These are phyloP conservation scores for Claviceps sp. DNA, from an alignment of 2,329 filamentous ascomycete species.

Conservation along the genomic window DNA sequence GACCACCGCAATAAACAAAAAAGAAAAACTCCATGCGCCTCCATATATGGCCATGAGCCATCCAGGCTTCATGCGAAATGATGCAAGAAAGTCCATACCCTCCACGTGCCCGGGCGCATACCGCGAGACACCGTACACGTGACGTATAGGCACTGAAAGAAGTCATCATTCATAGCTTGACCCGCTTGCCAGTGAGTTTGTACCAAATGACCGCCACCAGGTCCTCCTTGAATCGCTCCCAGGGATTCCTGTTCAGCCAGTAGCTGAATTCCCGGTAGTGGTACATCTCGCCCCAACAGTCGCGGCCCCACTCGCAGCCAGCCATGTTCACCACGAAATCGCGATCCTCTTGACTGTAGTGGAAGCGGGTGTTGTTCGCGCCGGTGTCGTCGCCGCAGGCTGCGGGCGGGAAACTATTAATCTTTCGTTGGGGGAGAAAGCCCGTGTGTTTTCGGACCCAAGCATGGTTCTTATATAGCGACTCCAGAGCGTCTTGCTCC, in stretches of 20 bases:
- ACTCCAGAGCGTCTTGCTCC: constrained; percentile 89
- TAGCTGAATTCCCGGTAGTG: constrained; percentile 86
- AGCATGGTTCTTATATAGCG: constrained; percentile 79
- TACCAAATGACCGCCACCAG: constrained; percentile 46
- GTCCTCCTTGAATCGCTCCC: constrained; percentile 65
- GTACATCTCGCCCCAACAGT: constrained; percentile 98
- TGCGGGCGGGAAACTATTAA: constrained; percentile 87
- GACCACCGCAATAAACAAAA: not conserved
- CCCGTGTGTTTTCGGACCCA: constrained; percentile 84
- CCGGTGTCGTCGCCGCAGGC: constrained; percentile 61
- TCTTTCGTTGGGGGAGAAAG: constrained; percentile 80
- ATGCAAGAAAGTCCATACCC: not conserved
- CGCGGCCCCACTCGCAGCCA: constrained; percentile 88
- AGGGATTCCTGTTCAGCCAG: constrained; percentile 68
- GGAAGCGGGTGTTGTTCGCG: constrained; percentile 60
- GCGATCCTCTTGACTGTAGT: constrained; percentile 73
- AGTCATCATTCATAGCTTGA: constrained; percentile 31
- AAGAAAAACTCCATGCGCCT: not conserved
- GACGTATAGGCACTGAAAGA: not conserved
- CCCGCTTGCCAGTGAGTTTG: constrained; percentile 48
- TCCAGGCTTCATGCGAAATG: not conserved
- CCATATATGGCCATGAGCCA: not conserved
- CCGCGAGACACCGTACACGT: too few species aligned
- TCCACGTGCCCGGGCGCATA: too few species aligned
- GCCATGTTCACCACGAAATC: constrained; percentile 99